Conservation (phyloP, 1,284 basidiomycete species). For the Tetrapyrgos nigripes region DNA sequence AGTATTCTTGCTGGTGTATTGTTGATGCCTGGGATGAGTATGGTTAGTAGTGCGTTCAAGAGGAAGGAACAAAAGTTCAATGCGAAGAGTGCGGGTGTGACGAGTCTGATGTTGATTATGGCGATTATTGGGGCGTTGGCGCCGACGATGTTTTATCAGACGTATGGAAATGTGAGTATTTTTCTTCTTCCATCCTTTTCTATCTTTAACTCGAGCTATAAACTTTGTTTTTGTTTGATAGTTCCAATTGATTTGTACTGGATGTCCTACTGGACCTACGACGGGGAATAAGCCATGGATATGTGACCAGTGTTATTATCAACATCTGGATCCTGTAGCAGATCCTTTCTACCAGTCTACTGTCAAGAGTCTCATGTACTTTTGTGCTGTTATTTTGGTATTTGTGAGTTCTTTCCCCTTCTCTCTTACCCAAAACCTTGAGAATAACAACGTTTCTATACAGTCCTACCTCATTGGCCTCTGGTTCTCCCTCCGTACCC, state of each 20-base stretch:
- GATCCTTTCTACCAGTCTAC: slow-evolving; percentile 98
- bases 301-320: slow-evolving; percentile 94
- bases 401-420: slow-evolving; percentile 68
- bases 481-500: slow-evolving; percentile 99
- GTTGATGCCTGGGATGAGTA: slow-evolving; percentile 96
- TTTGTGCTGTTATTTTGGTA: slow-evolving; percentile 89
- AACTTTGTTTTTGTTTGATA: slow-evolving; percentile 36
- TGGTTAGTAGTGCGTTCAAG: slow-evolving; percentile 93
- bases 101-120: slow-evolving; percentile 99
- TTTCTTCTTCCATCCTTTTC: neutral
- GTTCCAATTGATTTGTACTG: slow-evolving; percentile 94
- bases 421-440: neutral
- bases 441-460: neutral
- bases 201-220: neutral
- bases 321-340: slow-evolving; percentile 89
- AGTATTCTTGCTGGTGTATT: slow-evolving; percentile 94
- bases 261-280: slow-evolving; percentile 71
- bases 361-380: slow-evolving; percentile 94
- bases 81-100: slow-evolving; percentile 97
- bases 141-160: slow-evolving; percentile 98
- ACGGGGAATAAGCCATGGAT: slow-evolving; percentile 69
- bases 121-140: slow-evolving; percentile 97
- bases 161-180: slow-evolving; percentile 90
- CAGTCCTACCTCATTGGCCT: slow-evolving; percentile 97
- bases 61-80: slow-evolving; percentile 99